Percentiles rank a stretch among this genome's conserved stretches.
Conservation (phyloP, 345 rosid species). For the Lagerstroemia speciosa region DNA sequence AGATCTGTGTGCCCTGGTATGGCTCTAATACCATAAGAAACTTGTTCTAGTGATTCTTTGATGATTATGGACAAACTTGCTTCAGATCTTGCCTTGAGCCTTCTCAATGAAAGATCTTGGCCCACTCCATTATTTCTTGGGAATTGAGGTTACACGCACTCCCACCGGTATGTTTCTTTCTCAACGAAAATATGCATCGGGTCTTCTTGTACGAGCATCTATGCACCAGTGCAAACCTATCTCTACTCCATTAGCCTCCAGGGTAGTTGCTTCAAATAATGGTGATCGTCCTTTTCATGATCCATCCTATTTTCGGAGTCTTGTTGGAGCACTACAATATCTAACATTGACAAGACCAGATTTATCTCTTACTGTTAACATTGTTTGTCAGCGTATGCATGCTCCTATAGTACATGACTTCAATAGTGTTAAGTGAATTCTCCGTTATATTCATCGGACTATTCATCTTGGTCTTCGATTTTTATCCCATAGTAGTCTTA, state of each 20-base stretch:
- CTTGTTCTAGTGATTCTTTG: no score
- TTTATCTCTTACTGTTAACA: background rate
- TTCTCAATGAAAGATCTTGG: background rate
- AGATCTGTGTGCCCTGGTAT: no score
- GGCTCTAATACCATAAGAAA: no score
- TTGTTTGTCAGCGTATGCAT: background rate
- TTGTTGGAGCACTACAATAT: background rate
- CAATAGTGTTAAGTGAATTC: background rate
- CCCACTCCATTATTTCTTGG: background rate
- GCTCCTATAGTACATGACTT: background rate
- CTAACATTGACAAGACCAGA: background rate
- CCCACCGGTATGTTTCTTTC: background rate
- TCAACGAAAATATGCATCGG: background rate
- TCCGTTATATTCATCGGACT: background rate
- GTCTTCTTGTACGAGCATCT: no score
- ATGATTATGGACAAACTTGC: background rate
- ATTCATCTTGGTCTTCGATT: background rate
- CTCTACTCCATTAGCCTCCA: background rate
- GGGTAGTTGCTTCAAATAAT: no score
- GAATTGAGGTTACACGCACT: background rate
- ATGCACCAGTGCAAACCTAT: background rate
- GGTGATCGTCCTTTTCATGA: no score
- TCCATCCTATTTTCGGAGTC: no score
- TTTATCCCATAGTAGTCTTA: no score
- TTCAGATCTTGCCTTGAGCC: background rate